These are phyloP conservation scores for Leucaena leucocephala DNA, from an alignment of 306 rosid genomes.

Conservation along the genomic window DNA sequence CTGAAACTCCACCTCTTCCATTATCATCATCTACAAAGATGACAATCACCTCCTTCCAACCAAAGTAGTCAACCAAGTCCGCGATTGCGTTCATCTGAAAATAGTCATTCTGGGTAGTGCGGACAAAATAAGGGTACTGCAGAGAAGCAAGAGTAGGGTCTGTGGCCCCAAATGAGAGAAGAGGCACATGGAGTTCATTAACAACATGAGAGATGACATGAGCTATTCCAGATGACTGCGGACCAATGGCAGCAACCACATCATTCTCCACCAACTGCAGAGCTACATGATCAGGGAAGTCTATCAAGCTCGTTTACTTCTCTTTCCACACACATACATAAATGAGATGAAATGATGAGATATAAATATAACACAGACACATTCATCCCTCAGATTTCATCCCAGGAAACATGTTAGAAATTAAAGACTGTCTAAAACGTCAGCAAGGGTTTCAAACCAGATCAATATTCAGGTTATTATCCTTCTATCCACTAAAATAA, in stretches of 20 bases:
- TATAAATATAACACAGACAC: neutral
- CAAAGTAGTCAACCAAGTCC: constrained; percentile 56
- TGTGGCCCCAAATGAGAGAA: constrained; percentile 83
- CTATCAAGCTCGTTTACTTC: constrained; percentile 29
- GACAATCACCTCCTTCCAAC: constrained; percentile 83
- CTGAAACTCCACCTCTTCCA: constrained; percentile 79
- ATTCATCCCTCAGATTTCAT: constrained; percentile 2
- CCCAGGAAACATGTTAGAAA: neutral
- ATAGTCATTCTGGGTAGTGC: constrained; percentile 78
- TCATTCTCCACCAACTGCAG: constrained; percentile 72
- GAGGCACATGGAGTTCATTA: constrained; percentile 81
- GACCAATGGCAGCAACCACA: constrained; percentile 75
- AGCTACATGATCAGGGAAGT: constrained; percentile 57
- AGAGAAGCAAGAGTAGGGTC: constrained; percentile 76
- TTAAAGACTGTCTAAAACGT: neutral
- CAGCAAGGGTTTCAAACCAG: neutral
- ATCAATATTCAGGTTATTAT: neutral
- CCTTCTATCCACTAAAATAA: neutral
- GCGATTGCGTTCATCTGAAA: constrained; percentile 78
- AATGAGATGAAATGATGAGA: constrained; percentile 19
- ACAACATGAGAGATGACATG: constrained; percentile 79
- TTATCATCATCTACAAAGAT: constrained; percentile 83
- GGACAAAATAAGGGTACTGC: constrained; percentile 74
- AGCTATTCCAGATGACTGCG: constrained; percentile 80
- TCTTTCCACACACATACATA: neutral